A percentile compares a stretch with the other conserved stretches of the same genome.
phyloP scores from a whole-genome alignment of 805 yeast species.

The Lipomyces lipofer region DNA sequence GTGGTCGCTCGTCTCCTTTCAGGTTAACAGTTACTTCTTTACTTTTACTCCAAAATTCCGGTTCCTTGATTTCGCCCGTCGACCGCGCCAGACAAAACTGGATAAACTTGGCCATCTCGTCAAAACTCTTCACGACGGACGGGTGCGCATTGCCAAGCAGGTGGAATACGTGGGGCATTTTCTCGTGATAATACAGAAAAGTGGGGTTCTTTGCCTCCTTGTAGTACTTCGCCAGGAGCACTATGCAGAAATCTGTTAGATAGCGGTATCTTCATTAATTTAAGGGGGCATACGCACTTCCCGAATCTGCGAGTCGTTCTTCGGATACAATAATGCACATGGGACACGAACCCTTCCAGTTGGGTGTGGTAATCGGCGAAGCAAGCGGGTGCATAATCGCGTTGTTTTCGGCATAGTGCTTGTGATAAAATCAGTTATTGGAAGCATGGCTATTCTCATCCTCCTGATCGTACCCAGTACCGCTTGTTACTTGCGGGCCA shows the following conservation, averaged over 20 bases:
- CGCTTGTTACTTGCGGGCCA: slow-evolving; percentile 26
- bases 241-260: neutral
- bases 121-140: slow-evolving; percentile 18
- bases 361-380: slow-evolving; percentile 22
- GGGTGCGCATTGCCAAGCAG: slow-evolving; percentile 14
- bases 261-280: neutral
- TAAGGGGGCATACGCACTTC: slow-evolving; percentile 7
- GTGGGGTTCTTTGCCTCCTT: slow-evolving; percentile 20
- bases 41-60: too few species aligned
- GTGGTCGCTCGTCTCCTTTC: too few species aligned
- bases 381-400: slow-evolving; percentile 29
- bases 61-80: too few species aligned
- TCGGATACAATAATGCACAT: slow-evolving; percentile 11
- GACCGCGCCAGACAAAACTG: slow-evolving; percentile 3
- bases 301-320: slow-evolving; percentile 27
- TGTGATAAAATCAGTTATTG: too few species aligned
- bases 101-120: slow-evolving; percentile 15
- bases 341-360: slow-evolving; percentile 28
- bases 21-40: too few species aligned
- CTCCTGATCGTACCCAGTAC: slow-evolving; percentile 23
- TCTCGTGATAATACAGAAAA: slow-evolving; percentile 21
- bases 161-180: slow-evolving; percentile 27
- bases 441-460: neutral
- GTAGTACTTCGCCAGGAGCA: slow-evolving; percentile 21
- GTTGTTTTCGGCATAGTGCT: slow-evolving; percentile 24